Base-by-base conservation (phyloP, 202 grass and related monocot genomes). In the Zoysia matrella region DNA sequence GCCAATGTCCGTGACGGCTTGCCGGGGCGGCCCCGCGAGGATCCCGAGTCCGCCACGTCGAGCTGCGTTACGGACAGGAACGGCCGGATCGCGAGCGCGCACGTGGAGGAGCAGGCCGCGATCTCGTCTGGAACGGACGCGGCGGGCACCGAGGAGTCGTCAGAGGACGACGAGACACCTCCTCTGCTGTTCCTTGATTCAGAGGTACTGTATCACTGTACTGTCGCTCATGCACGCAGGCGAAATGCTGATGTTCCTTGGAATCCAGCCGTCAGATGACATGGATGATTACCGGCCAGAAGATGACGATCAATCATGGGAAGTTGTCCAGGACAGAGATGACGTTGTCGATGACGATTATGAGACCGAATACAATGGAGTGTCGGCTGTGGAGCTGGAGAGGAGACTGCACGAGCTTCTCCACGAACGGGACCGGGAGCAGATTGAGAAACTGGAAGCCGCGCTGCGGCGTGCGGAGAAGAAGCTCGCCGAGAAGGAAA, bases 331-430 rank as follows among this genome's bases (percentile, higher is more conserved):
- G 1, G 78, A 81, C 0, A 62, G 73, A 2, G 60, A 91, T 2
- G 73, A 70, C 0, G 40, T 52, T 0, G 46, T 78, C 0, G 42
- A 42, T 0, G 36, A 30, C 0, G 22, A 88, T 5, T 60, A 85
- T 5, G 18, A 60, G 7, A 58, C 61, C 0, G 52, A 60, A 7
- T 86, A 85, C 70, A 82, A 47, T 12, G 90, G 83, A 12, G 91
- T 98, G 3, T 87, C 83, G n/a, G 87, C 92, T 0, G 3, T 86
- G 1, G 92, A 89, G 84, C 78, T 98, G 11, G 96, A 95, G 91
- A 92, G 96, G 50, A 79, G 90, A 73, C 88, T 98, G 40, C 93
- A 95, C 53, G 85, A 93, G 62, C 87, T 95, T 48, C 79, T 98
- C 78, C 73, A 93, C 43, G 73, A 88, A 65, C 74, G 87, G 71